phyloP scores from a whole-genome alignment of 164 flowering plant species.

The Nymphaea thermarum region DNA sequence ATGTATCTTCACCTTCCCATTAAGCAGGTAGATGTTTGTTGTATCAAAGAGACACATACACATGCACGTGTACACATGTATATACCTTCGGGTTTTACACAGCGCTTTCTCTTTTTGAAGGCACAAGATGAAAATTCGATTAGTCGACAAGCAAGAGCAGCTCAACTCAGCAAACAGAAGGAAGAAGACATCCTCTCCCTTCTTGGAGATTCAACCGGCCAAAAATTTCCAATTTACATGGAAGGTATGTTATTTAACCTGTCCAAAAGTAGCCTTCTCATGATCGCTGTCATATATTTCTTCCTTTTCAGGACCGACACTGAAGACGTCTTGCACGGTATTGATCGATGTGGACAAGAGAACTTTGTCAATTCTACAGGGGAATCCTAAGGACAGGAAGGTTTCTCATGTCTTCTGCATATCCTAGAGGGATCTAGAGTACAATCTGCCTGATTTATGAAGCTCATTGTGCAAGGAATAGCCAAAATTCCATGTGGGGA shows the following conservation, averaged over 20 bases:
- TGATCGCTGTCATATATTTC: not conserved
- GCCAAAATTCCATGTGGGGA: no score
- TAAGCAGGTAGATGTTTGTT: slow-evolving; percentile 29
- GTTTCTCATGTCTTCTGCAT: slow-evolving; percentile 35
- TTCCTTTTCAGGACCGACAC: slow-evolving; percentile 50
- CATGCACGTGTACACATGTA: no score
- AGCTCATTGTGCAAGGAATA: no score
- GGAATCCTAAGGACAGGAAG: slow-evolving; percentile 47
- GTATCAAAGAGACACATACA: no score
- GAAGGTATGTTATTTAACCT: slow-evolving; percentile 12
- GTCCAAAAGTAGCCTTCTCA: no score
- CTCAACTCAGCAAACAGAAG: slow-evolving; percentile 34
- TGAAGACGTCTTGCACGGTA: slow-evolving; percentile 59
- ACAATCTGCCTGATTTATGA: not conserved
- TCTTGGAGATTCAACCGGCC: slow-evolving; percentile 44
- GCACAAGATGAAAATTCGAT: slow-evolving; percentile 59
- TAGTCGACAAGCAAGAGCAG: slow-evolving; percentile 55
- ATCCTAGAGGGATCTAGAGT: slow-evolving; percentile 5
- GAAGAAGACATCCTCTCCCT: slow-evolving; percentile 51
- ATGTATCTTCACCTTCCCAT: slow-evolving; percentile 76
- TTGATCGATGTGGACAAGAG: slow-evolving; percentile 47
- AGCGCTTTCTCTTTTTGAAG: slow-evolving; percentile 9
- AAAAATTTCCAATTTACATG: slow-evolving; percentile 64
- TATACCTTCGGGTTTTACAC: no score
- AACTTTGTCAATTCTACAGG: slow-evolving; percentile 52